Conservation (phyloP, 2,329 filamentous ascomycete species). For the Penicillium sp. region DNA sequence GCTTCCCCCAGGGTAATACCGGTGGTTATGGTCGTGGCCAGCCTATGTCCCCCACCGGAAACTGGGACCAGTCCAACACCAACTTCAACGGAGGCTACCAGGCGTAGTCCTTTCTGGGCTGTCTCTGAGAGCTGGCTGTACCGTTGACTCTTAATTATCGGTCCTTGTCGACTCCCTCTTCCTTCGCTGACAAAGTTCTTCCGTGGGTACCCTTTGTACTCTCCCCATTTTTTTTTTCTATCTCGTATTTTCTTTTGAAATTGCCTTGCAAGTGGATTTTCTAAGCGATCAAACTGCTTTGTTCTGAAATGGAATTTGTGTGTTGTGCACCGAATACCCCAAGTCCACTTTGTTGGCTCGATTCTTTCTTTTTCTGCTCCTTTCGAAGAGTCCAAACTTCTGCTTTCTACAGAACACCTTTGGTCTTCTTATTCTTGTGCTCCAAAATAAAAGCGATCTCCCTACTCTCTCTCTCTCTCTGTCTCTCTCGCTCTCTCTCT, state of each 20-base stretch:
- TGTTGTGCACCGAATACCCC: slow-evolving; percentile 46
- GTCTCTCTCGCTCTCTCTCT: slow-evolving; percentile 32
- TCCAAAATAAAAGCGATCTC: slow-evolving; percentile 37
- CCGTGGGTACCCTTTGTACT: slow-evolving; percentile 19
- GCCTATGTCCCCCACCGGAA: slow-evolving; percentile 50
- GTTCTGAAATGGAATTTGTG: slow-evolving; percentile 45
- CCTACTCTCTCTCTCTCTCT: slow-evolving; percentile 28
- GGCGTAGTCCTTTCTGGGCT: slow-evolving; percentile 43
- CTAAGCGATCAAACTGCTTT: slow-evolving; percentile 39
- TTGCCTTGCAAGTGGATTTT: slow-evolving; percentile 38
- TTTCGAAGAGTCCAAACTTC: slow-evolving; percentile 32
- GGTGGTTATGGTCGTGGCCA: slow-evolving; percentile 80
- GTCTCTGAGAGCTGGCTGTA: slow-evolving; percentile 3
- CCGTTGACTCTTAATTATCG: slow-evolving; percentile 9
- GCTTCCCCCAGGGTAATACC: slow-evolving; percentile 67
- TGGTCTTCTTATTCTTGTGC: slow-evolving; percentile 33
- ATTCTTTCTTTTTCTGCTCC: slow-evolving; percentile 28
- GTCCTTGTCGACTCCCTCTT: slow-evolving; percentile 11
- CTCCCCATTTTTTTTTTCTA: slow-evolving; percentile 8
- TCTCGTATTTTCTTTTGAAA: slow-evolving; percentile 25
- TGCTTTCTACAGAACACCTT: slow-evolving; percentile 26
- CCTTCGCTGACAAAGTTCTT: slow-evolving; percentile 18
- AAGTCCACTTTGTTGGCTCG: slow-evolving; percentile 38
- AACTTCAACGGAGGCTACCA: slow-evolving; percentile 62
- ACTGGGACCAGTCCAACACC: slow-evolving; percentile 53